These are phyloP conservation scores for Boletus vinaceobasis DNA, from an alignment of 768 basidiomycete species.

Conservation along the genomic window DNA sequence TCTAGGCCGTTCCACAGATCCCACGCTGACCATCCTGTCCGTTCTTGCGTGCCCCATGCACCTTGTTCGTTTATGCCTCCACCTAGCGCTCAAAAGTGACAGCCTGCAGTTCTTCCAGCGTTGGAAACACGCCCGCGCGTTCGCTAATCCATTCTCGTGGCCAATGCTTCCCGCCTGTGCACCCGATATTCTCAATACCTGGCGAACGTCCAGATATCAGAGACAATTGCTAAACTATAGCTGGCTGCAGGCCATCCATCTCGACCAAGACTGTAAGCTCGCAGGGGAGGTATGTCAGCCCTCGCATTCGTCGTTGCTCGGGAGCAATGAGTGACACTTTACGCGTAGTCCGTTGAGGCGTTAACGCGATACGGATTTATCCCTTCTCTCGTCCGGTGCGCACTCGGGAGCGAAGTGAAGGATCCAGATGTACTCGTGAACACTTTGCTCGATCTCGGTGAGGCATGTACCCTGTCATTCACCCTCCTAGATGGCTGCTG, in stretches of 20 bases:
- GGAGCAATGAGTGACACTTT: background rate
- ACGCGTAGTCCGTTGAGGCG: slow-evolving; percentile 24
- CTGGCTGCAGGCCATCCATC: slow-evolving; percentile 29
- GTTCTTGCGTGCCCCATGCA: background rate
- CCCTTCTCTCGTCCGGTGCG: slow-evolving; percentile 22
- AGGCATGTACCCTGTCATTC: slow-evolving; percentile 12
- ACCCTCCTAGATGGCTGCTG: too few relatives aligned
- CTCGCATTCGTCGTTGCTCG: background rate
- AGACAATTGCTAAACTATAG: slow-evolving; percentile 29
- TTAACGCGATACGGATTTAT: slow-evolving; percentile 27
- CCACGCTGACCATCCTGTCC: background rate
- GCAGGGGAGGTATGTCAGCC: slow-evolving; percentile 13
- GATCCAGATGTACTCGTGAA: slow-evolving; percentile 22
- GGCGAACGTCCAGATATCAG: slow-evolving; percentile 23
- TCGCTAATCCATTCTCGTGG: slow-evolving; percentile 33
- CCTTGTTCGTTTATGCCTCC: background rate
- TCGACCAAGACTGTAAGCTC: slow-evolving; percentile 28
- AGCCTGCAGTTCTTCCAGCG: slow-evolving; percentile 29
- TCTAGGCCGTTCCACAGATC: background rate
- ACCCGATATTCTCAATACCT: slow-evolving; percentile 26
- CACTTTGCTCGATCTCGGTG: slow-evolving; percentile 24
- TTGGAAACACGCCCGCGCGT: slow-evolving; percentile 32
- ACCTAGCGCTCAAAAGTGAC: slow-evolving; percentile 17
- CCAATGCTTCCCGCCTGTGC: slow-evolving; percentile 28
- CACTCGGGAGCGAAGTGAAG: slow-evolving; percentile 21